Base-by-base conservation (phyloP, 2,329 filamentous ascomycete genomes). In the Septoria linicola region DNA sequence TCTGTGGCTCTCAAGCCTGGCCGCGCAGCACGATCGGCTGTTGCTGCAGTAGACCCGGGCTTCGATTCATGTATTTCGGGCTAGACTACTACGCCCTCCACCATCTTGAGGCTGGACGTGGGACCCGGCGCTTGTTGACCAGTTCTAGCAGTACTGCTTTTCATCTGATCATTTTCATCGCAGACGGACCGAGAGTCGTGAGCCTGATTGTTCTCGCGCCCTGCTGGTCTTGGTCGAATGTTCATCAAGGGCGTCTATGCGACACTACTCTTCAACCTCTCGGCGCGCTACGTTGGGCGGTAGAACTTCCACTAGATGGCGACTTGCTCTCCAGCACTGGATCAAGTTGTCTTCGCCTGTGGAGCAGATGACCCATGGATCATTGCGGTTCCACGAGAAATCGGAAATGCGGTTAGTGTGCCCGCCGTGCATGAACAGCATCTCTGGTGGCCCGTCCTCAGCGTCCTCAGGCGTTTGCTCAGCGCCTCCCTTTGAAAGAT, bases 381-480 rank as follows among this genome's bases (percentile, higher is more conserved):
- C 90, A 68, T 95, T 96, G 61, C 84, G 83, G 72, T 99, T 99
- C 92, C 92, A 99, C 73, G 87, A 92, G 67, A 99, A 99, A 72
- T 99, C 95, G 30, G 89, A 90, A 55, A 99, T 83, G 60, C 95
- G 87, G 73, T 96, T 96, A 8, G 93, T 99, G 75, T 99, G 95
- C 25, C 93, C 93, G 55, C 93, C 93, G 66, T 99, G 93, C 91
- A 99, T 97, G 73, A 99, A 99, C 1, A 99, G 76, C 87, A 99
- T 78, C 72, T 99, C 93, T 44, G 93, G 92, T 1, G 91, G 88
- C 0, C 93, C 93, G 67, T 99, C 93, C 62, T 97, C 92, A 42
- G 87, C 86, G 70, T 99, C 93, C 60, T 99, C 95, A 2, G 90
- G 89, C 8, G 88, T 85, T 72, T 97, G 93, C 73, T 99, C 93